Percentiles rank a stretch among this genome's conserved stretches.
These are phyloP conservation scores for Massospora cicadina DNA, from an alignment of 371 early-diverging fungal species.

Conservation along the genomic window DNA sequence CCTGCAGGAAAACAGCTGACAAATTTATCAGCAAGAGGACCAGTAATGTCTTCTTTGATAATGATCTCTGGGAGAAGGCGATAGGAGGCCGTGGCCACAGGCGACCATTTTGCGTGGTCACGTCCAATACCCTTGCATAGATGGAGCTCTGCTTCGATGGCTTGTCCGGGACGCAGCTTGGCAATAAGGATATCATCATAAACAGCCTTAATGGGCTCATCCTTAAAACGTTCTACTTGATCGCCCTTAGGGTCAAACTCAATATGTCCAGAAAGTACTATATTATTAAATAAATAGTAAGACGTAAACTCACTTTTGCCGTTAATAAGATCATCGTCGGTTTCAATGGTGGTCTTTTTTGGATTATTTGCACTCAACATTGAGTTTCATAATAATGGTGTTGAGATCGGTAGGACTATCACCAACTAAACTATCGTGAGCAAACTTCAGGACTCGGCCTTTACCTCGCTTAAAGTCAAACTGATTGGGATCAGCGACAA, in stretches of 20 bases:
- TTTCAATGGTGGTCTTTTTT: slow-evolving; percentile 33
- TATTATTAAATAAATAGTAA: slow-evolving; percentile 2
- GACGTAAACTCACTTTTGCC: slow-evolving; percentile 6
- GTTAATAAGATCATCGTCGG: neutral
- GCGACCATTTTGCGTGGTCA: slow-evolving; percentile 98
- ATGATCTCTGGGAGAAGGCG: slow-evolving; percentile 86
- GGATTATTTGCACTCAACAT: slow-evolving; percentile 54
- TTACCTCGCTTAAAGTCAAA: slow-evolving; percentile 54
- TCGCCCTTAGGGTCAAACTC: slow-evolving; percentile 80
- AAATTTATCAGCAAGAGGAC: slow-evolving; percentile 76
- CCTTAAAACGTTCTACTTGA: slow-evolving; percentile 51
- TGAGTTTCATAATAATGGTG: slow-evolving; percentile 83
- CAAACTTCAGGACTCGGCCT: slow-evolving; percentile 6
- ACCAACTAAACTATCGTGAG: neutral
- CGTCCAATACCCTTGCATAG: slow-evolving; percentile 86
- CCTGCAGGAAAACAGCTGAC: slow-evolving; percentile 80
- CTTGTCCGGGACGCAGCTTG: slow-evolving; percentile 89
- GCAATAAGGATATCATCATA: slow-evolving; percentile 82
- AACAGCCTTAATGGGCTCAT: slow-evolving; percentile 52
- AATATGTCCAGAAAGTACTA: slow-evolving; percentile 65
- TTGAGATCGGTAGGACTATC: slow-evolving; percentile 51
- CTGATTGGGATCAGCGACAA: slow-evolving; percentile 61
- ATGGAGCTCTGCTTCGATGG: slow-evolving; percentile 72
- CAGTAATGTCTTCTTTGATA: slow-evolving; percentile 68
- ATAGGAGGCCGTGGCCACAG: slow-evolving; percentile 95